phyloP scores from a whole-genome alignment of 345 rosid species.

The Cochlearia excelsa region DNA sequence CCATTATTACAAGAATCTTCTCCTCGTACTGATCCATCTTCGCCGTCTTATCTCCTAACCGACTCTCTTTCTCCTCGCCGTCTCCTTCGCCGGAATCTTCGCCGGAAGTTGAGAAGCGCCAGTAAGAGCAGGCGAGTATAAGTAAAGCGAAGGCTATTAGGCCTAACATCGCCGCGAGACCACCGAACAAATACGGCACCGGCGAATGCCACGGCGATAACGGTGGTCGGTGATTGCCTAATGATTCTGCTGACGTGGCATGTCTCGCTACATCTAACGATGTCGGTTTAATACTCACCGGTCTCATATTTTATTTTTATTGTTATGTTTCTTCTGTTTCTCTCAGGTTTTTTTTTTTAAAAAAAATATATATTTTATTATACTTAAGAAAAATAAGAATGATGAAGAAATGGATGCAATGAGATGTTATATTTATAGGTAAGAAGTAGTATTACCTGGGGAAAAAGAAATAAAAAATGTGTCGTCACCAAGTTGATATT shows the following conservation, averaged over 20 bases:
- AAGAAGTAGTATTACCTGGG: no score
- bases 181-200: conserved; percentile 73
- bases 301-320: conserved; percentile 1
- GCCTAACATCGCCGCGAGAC: conserved; percentile 69
- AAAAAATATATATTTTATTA: no score
- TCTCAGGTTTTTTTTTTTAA: no score
- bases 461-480: no score
- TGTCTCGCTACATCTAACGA: conserved; percentile 15
- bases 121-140: conserved; percentile 70
- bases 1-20: conserved; percentile 67
- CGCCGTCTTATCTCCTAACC: conserved; percentile 20
- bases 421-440: no score
- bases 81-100: conserved; percentile 40
- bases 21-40: conserved; percentile 40
- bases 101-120: conserved; percentile 41
- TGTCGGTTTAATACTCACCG: conserved; percentile 26
- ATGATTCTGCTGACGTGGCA: conserved; percentile 31
- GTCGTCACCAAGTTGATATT: no score
- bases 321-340: no score
- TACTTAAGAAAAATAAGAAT: no score
- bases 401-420: no score
- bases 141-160: conserved; percentile 66
- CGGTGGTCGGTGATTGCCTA: conserved; percentile 23
- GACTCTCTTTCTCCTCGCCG: conserved; percentile 40
- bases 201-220: conserved; percentile 73